Conservation (phyloP, 208 protist genomes). For the Herpetomonas tarakana region DNA sequence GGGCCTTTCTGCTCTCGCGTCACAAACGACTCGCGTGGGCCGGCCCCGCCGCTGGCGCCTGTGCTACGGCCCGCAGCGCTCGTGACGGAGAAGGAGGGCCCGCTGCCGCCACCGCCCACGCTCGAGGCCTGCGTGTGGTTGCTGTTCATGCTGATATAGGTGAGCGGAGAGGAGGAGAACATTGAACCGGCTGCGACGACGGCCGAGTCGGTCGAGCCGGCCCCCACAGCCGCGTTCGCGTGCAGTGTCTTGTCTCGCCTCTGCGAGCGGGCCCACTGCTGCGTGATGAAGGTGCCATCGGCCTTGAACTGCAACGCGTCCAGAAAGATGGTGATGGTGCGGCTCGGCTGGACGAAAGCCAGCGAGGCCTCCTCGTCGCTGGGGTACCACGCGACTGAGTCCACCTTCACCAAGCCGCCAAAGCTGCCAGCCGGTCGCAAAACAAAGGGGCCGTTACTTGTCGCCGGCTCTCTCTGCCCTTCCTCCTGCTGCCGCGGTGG, state of each 20-base stretch:
- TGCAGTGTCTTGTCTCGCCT: slow-evolving; percentile 35
- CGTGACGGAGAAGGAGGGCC: slow-evolving; percentile 15
- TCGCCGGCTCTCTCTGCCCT: background rate
- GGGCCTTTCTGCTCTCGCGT: slow-evolving; percentile 18
- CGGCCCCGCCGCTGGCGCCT: slow-evolving; percentile 6
- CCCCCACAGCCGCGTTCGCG: slow-evolving; percentile 35
- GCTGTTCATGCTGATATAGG: background rate
- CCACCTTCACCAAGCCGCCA: slow-evolving; percentile 66
- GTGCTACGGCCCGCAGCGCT: slow-evolving; percentile 15
- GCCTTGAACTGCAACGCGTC: slow-evolving; percentile 64
- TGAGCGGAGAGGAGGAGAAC: background rate
- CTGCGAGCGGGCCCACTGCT: slow-evolving; percentile 66
- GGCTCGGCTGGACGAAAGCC: slow-evolving; percentile 69
- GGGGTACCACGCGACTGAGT: slow-evolving; percentile 73
- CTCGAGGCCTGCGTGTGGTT: slow-evolving; percentile 17
- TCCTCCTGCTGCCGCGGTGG: background rate
- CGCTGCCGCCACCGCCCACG: slow-evolving; percentile 9
- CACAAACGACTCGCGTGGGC: slow-evolving; percentile 7
- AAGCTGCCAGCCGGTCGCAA: slow-evolving; percentile 57
- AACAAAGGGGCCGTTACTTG: slow-evolving; percentile 20
- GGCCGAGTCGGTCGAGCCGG: slow-evolving; percentile 37
- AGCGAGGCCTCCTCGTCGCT: slow-evolving; percentile 59
- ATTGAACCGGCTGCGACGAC: slow-evolving; percentile 19
- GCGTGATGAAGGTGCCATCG: slow-evolving; percentile 49
- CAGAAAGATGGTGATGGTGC: slow-evolving; percentile 71